Percentiles rank a stretch among this genome's conserved stretches.
Conservation (phyloP, 2,329 filamentous ascomycete species). For the Pseudogymnoascus pannorum region DNA sequence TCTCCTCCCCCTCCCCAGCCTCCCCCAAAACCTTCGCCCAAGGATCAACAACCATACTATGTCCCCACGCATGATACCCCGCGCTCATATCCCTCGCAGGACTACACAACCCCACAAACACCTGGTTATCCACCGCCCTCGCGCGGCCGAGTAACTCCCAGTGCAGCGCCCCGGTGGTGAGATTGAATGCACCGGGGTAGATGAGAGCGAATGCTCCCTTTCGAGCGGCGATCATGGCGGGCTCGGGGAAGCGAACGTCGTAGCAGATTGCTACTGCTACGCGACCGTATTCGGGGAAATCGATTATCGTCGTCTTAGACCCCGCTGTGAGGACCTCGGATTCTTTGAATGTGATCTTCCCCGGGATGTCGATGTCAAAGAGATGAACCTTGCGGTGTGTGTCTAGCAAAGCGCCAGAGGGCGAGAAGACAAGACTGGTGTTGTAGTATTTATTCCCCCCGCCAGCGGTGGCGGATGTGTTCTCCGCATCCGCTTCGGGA, state of each 20-base stretch:
- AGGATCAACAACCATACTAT: constrained; percentile 82
- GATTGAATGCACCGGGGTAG: constrained; percentile 96
- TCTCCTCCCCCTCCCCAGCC: constrained; percentile 69
- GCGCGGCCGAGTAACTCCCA: constrained; percentile 80
- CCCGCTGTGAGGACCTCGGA: constrained; percentile 82
- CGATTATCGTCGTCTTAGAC: constrained; percentile 75
- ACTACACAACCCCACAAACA: constrained; percentile 88
- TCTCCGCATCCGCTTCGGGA: constrained; percentile 64
- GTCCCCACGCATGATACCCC: constrained; percentile 83
- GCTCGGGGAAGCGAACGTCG: constrained; percentile 91
- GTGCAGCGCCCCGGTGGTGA: constrained; percentile 85
- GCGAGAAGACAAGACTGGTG: constrained; percentile 77
- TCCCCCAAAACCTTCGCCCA: constrained; percentile 76
- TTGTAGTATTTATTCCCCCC: constrained; percentile 72
- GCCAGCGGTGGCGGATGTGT: constrained; percentile 23
- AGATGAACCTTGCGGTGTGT: constrained; percentile 91
- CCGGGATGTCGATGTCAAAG: constrained; percentile 96
- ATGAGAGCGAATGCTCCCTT: constrained; percentile 80
- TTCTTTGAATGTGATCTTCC: constrained; percentile 86
- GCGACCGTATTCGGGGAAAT: constrained; percentile 81
- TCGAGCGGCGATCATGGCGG: constrained; percentile 81
- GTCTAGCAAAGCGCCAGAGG: constrained; percentile 69
- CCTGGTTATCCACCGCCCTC: constrained; percentile 85
- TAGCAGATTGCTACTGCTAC: constrained; percentile 93
- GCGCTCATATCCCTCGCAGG: constrained; percentile 74